Conservation (phyloP, 2,329 filamentous ascomycete genomes). For the Camillea tinctor region DNA sequence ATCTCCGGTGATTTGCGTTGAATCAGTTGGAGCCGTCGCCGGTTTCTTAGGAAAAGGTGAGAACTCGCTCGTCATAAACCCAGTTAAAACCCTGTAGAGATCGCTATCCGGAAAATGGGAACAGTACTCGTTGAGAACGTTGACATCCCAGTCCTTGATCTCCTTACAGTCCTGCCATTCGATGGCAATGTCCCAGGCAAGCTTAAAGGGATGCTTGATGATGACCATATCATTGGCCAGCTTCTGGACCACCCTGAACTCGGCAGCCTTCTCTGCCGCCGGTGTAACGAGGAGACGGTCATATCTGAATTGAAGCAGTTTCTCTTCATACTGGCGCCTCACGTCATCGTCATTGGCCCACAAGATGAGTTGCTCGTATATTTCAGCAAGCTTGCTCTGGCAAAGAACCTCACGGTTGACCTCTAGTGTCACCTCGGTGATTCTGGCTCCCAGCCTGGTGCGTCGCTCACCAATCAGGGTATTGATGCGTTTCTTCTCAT, state of each 20-base stretch:
- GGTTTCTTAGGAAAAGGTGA: slow-evolving; percentile 69
- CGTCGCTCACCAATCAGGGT: slow-evolving; percentile 84
- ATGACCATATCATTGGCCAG: slow-evolving; percentile 92
- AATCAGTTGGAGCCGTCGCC: slow-evolving; percentile 11
- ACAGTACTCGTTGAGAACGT: slow-evolving; percentile 77
- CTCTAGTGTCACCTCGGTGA: slow-evolving; percentile 79
- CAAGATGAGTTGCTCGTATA: slow-evolving; percentile 83
- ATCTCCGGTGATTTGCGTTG: slow-evolving; percentile 29
- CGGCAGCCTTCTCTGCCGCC: slow-evolving; percentile 62
- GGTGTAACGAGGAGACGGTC: slow-evolving; percentile 72
- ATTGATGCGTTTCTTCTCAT: slow-evolving; percentile 88
- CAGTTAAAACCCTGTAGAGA: slow-evolving; percentile 76
- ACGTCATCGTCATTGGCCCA: slow-evolving; percentile 88
- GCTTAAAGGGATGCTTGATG: slow-evolving; percentile 83
- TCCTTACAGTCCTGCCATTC: slow-evolving; percentile 83
- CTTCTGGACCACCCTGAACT: slow-evolving; percentile 71
- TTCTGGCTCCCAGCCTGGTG: slow-evolving; percentile 79
- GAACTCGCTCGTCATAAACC: slow-evolving; percentile 77
- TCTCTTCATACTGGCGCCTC: slow-evolving; percentile 85
- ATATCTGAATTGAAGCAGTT: slow-evolving; percentile 76
- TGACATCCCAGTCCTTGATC: slow-evolving; percentile 73
- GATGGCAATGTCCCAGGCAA: slow-evolving; percentile 88
- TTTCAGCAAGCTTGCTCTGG: slow-evolving; percentile 71
- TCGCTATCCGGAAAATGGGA: slow-evolving; percentile 81
- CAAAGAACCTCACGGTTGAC: slow-evolving; percentile 83